Conservation (phyloP, 306 rosid species). For the Coriaria nepalensis region DNA sequence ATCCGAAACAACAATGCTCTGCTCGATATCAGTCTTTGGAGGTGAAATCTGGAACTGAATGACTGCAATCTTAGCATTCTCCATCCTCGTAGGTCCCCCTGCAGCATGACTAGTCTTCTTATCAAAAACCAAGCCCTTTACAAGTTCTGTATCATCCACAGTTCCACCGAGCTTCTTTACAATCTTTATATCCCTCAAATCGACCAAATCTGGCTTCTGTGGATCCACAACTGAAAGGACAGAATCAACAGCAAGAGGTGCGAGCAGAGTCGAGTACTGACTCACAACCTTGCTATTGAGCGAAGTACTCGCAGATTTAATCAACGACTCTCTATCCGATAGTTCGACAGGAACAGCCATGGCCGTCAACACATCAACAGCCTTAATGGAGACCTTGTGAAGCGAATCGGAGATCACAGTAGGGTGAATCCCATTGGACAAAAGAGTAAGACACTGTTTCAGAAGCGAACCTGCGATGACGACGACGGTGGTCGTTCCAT, state of each 20-base stretch:
- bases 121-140: constrained; percentile 74
- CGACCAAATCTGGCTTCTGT: constrained; percentile 52
- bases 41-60: constrained; percentile 98
- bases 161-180: constrained; percentile 97
- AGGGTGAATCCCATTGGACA: constrained; percentile 80
- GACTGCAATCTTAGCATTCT: constrained; percentile 85
- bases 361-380: constrained; percentile 71
- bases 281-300: constrained; percentile 93
- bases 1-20: constrained; percentile 84
- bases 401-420: constrained; percentile 78
- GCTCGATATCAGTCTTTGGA: constrained; percentile 84
- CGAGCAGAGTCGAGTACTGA: constrained; percentile 81
- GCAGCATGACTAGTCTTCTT: constrained; percentile 94
- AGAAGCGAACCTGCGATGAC: constrained; percentile 81
- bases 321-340: constrained; percentile 66
- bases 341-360: constrained; percentile 95
- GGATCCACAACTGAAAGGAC: constrained; percentile 70
- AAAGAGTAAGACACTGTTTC: constrained; percentile 47
- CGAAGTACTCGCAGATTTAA: constrained; percentile 81
- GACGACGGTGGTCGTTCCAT: constrained; percentile 93
- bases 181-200: constrained; percentile 77
- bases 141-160: constrained; percentile 69
- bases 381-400: constrained; percentile 63
- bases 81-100: constrained; percentile 90
- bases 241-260: constrained; percentile 85